Base-by-base conservation (phyloP, 108 stramenopile species). In the Skeletonema marinoi region DNA sequence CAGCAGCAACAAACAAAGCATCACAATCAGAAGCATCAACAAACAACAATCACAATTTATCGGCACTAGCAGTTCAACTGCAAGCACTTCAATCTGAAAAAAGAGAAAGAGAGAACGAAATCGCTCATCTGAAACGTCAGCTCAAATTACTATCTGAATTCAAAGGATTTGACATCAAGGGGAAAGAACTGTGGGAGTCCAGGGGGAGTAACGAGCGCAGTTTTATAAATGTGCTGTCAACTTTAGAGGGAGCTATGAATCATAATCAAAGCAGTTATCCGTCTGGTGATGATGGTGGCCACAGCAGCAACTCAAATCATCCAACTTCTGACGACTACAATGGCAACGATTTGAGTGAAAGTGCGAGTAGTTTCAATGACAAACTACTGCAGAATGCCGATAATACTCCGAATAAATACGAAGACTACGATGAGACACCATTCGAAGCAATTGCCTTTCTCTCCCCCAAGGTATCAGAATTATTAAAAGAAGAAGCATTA, bases 381-480 rank as follows among this genome's bases (percentile, higher is more conserved):
- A 64, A 19, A 38, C 63, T 38, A 10, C 63, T 38, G 6, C 29
- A 35, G 8, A 32, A 38, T n/a, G 36, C 54, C 7, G 38, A 7
- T 41, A 16, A 0, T 4, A 46, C 16, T 46, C 44, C 44, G 4
- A 35, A 35, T 21, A 71, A 65, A 29, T 71, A 66, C 25, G 71
- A 77, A 11, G 60, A 74, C 46, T 66, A 80, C 59, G 65, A 73
- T 30, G 78, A 61, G 17, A 71, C 70, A 21, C 76, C 77, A 5
- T 44, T 77, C 62, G 82, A 73, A 70, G 68, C 77, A 3, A 66
- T 77, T 35, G 67, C 66, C 48, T 51, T 78, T 19, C 67, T 70
- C 3, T 83, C 82, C 10, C 82, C 82, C 56, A 77, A 83, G 50
- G 82, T 83, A 33, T 83, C 82, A 17, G 82, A 83, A 78, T 61